These are phyloP conservation scores for Saturnispora sekii DNA, from an alignment of 805 yeast species.

Conservation along the genomic window DNA sequence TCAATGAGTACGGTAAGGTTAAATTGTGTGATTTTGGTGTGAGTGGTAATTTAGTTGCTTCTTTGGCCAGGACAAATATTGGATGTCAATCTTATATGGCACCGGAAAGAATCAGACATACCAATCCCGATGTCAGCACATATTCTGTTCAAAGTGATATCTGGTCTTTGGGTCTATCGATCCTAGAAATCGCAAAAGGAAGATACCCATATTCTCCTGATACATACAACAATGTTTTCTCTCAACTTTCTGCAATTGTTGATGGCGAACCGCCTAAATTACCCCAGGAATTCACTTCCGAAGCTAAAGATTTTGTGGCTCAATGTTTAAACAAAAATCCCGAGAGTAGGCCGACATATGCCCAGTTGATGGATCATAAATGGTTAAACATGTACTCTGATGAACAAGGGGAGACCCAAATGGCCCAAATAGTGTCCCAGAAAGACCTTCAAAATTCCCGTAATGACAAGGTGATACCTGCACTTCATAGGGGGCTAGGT, in stretches of 20 bases:
- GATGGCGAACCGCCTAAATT: slow-evolving; percentile 86
- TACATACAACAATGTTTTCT: slow-evolving; percentile 79
- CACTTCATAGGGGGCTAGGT: not conserved
- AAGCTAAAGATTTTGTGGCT: slow-evolving; percentile 74
- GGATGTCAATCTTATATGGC: slow-evolving; percentile 99
- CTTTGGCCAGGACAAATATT: slow-evolving; percentile 87
- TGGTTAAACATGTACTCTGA: slow-evolving; percentile 58
- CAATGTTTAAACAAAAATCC: slow-evolving; percentile 77
- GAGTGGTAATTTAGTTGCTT: slow-evolving; percentile 88
- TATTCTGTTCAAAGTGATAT: slow-evolving; percentile 92
- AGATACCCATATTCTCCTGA: slow-evolving; percentile 96
- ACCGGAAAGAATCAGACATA: slow-evolving; percentile 82
- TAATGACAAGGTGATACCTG: not conserved
- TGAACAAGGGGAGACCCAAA: slow-evolving; percentile 21
- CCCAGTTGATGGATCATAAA: slow-evolving; percentile 65
- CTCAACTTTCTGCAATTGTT: slow-evolving; percentile 93
- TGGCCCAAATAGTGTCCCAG: slow-evolving; percentile 19
- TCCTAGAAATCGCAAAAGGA: slow-evolving; percentile 84
- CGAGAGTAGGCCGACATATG: slow-evolving; percentile 69
- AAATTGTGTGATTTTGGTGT: slow-evolving; percentile 96
- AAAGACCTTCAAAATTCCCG: not conserved
- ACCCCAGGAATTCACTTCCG: slow-evolving; percentile 52
- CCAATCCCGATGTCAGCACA: slow-evolving; percentile 64
- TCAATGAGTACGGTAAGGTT: slow-evolving; percentile 68
- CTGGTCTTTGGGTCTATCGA: slow-evolving; percentile 87